Conservation (phyloP, 306 rosid species). For the Acacia confusa region DNA sequence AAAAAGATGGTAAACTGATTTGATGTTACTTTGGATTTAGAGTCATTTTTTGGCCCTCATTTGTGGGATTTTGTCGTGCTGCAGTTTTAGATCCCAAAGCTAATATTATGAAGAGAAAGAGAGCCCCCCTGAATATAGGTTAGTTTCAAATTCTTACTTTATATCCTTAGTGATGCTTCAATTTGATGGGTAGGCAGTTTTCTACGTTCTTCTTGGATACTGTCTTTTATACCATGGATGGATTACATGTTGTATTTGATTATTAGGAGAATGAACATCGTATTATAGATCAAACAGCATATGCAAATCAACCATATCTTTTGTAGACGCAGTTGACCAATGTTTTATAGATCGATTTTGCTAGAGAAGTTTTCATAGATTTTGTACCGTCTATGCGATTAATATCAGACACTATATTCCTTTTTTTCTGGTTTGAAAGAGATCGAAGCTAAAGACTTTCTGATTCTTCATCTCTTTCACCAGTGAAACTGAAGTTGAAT, state of each 20-base stretch:
- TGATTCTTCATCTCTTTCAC: neutral
- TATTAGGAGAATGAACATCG: neutral
- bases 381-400: neutral
- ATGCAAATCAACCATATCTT: neutral
- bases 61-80: neutral
- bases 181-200: neutral
- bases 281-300: neutral
- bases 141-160: neutral
- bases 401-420: neutral
- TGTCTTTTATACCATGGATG: neutral
- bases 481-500: neutral
- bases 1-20: slow-evolving; percentile 2
- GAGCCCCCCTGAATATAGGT: neutral
- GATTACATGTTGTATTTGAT: neutral
- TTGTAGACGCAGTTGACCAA: neutral
- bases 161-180: neutral
- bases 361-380: neutral
- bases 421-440: neutral
- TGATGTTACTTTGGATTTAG: too few species aligned
- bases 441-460: neutral
- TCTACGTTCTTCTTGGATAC: neutral
- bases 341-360: neutral
- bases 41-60: neutral
- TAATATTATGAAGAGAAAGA: neutral
- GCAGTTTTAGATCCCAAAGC: neutral